Conservation (phyloP, 2,329 filamentous ascomycete genomes). For the Stagonosporopsis rhizophila region DNA sequence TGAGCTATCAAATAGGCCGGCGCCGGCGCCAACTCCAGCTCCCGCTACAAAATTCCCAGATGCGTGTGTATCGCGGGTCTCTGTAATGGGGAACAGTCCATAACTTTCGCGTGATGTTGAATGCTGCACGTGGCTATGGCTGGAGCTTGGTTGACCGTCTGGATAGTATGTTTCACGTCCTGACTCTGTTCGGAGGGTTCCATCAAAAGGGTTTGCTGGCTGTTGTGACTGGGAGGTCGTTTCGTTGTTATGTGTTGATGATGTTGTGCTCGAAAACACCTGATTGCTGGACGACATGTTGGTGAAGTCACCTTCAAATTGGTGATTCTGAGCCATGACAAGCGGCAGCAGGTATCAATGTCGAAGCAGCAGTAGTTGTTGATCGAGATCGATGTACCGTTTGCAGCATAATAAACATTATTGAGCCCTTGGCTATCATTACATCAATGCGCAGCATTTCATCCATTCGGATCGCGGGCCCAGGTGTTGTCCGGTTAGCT, state of each 20-base stretch:
- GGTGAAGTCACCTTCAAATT: slow-evolving; percentile 14
- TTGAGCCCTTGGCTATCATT: slow-evolving; percentile 7
- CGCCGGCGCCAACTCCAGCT: slow-evolving; percentile 1
- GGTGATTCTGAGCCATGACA: slow-evolving; percentile 27
- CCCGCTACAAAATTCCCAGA: slow-evolving; percentile 2
- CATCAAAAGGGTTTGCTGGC: slow-evolving; percentile 14
- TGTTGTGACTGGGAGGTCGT: slow-evolving; percentile 10
- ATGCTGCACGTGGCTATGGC: background rate
- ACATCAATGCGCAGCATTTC: slow-evolving; percentile 12
- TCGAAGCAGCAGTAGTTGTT: slow-evolving; percentile 1
- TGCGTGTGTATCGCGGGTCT: slow-evolving; percentile 4
- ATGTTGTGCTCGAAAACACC: slow-evolving; percentile 4
- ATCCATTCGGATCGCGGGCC: slow-evolving; percentile 17
- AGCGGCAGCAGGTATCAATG: slow-evolving; percentile 12
- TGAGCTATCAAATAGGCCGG: slow-evolving; percentile 9
- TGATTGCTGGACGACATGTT: slow-evolving; percentile 17
- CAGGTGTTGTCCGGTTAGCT: slow-evolving; percentile 17
- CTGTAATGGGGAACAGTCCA: slow-evolving; percentile 8
- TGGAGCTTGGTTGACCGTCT: slow-evolving; percentile 27
- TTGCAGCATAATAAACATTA: slow-evolving; percentile 12
- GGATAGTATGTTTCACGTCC: slow-evolving; percentile 40
- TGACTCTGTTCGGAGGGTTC: slow-evolving; percentile 35
- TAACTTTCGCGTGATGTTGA: slow-evolving; percentile 10
- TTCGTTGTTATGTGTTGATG: slow-evolving; percentile 1
- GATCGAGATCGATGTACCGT: slow-evolving; percentile 6